Percentiles rank a stretch among this genome's conserved stretches.
phyloP scores from a whole-genome alignment of 305 asterid genomes.

The Fraxinus platypoda region DNA sequence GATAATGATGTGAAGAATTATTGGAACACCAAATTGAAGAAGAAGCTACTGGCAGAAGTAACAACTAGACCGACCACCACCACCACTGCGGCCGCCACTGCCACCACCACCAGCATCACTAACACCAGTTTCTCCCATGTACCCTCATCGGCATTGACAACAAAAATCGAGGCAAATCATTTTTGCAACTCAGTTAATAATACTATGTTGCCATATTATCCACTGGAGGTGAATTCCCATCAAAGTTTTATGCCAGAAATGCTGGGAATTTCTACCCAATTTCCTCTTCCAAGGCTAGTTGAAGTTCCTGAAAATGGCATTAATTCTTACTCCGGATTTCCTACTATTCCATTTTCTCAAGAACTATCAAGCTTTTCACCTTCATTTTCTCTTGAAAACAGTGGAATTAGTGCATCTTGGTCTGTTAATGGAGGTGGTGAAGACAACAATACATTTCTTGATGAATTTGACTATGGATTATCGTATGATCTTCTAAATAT shows the following conservation, averaged over 20 bases:
- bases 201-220: slow-evolving; percentile 13
- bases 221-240: slow-evolving; percentile 6
- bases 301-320: slow-evolving; percentile 30
- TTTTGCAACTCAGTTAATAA: slow-evolving; percentile 5
- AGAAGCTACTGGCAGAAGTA: slow-evolving; percentile 31
- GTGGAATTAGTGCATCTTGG: slow-evolving; percentile 19
- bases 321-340: neutral
- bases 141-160: neutral
- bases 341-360: slow-evolving; percentile 16
- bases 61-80: neutral
- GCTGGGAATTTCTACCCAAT: slow-evolving; percentile 9
- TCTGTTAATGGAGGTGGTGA: slow-evolving; percentile 12
- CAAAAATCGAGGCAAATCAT: slow-evolving; percentile 1
- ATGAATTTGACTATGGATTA: slow-evolving; percentile 18
- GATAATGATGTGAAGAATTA: slow-evolving; percentile 74
- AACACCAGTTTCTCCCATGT: neutral
- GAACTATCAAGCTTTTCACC: slow-evolving; percentile 23
- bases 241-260: slow-evolving; percentile 10
- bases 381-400: slow-evolving; percentile 25
- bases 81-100: neutral
- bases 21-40: slow-evolving; percentile 74
- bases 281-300: slow-evolving; percentile 29
- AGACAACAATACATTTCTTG: slow-evolving; percentile 23
- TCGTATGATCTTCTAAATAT: neutral
- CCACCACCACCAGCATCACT: neutral